Evolutionary conservation across 1,139 yeast species (phyloP).

Genomic region (Candida glucosophila): DNA sequence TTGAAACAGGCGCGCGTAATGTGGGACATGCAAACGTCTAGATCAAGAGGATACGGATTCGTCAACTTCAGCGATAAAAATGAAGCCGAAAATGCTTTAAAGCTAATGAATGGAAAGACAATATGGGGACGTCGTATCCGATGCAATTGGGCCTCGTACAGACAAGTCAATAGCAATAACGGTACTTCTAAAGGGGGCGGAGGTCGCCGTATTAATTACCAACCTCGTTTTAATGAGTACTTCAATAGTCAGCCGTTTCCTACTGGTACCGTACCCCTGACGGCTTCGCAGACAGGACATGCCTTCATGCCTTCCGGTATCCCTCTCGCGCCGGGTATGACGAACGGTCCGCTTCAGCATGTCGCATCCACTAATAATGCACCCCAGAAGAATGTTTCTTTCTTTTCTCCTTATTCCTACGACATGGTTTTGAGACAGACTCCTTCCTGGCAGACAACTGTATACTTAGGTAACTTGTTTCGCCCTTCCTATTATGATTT

Average conservation of each 20-base stretch:
- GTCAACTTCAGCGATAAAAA: constrained; percentile 62
- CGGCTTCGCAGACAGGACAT: constrained; percentile 4
- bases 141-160: constrained; percentile 86
- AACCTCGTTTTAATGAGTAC: too few relatives aligned
- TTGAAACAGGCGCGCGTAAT: constrained; percentile 83
- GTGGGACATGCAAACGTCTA: constrained; percentile 96
- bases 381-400: constrained; percentile 12
- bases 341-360: background rate
- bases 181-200: constrained; percentile 17
- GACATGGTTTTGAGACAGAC: constrained; percentile 69
- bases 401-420: constrained; percentile 48
- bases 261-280: background rate
- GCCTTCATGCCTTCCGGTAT: too few relatives aligned
- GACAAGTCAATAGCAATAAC: constrained; percentile 29
- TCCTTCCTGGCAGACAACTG: constrained; percentile 83
- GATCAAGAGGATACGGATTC: constrained; percentile 89
- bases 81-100: constrained; percentile 72
- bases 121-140: constrained; percentile 71
- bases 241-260: constrained; percentile 8
- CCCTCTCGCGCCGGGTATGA: constrained; percentile 1
- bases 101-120: constrained; percentile 65
- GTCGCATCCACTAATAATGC: constrained; percentile 2
- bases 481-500: constrained; percentile 71
- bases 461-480: constrained; percentile 78
- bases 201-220: constrained; percentile 11